Evolutionary conservation across 306 rosid species (phyloP).

Genomic region (Vicia sativa): DNA sequence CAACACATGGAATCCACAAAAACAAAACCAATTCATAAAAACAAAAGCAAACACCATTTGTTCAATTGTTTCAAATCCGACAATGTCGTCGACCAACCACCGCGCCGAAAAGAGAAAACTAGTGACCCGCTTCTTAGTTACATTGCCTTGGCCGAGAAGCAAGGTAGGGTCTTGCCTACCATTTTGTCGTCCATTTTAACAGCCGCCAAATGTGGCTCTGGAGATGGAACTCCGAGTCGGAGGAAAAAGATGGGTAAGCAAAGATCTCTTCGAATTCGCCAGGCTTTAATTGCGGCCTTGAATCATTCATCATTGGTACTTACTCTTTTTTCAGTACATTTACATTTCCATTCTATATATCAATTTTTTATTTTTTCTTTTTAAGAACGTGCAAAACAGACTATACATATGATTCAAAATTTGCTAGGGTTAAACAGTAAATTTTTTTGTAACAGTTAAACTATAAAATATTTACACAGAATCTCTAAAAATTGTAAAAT

Average conservation of each 20-base stretch:
- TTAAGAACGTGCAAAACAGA: too few relatives aligned
- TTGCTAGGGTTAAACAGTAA: too few relatives aligned
- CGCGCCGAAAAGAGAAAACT: background rate
- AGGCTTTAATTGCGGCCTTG: slow-evolving; percentile 17
- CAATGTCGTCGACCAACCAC: background rate
- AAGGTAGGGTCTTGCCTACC: slow-evolving; percentile 9
- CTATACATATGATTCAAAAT: too few relatives aligned
- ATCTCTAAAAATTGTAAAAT: background rate
- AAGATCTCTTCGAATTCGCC: slow-evolving; percentile 30
- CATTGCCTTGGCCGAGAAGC: slow-evolving; percentile 27
- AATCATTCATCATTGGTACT: slow-evolving; percentile 40
- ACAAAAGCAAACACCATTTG: background rate
- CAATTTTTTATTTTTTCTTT: background rate
- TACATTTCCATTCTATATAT: background rate
- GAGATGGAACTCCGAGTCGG: background rate
- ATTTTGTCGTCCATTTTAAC: background rate
- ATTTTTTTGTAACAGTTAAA: too few relatives aligned
- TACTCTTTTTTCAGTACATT: background rate
- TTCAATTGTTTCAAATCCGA: slow-evolving; percentile 29
- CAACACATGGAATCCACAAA: slow-evolving; percentile 25
- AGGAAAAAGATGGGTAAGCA: background rate
- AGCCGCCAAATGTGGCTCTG: background rate
- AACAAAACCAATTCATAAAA: background rate
- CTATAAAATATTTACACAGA: too few relatives aligned
- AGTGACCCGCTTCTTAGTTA: slow-evolving; percentile 31